phyloP scores from a whole-genome alignment of 805 yeast genomes.

The Saturnispora besseyi region DNA sequence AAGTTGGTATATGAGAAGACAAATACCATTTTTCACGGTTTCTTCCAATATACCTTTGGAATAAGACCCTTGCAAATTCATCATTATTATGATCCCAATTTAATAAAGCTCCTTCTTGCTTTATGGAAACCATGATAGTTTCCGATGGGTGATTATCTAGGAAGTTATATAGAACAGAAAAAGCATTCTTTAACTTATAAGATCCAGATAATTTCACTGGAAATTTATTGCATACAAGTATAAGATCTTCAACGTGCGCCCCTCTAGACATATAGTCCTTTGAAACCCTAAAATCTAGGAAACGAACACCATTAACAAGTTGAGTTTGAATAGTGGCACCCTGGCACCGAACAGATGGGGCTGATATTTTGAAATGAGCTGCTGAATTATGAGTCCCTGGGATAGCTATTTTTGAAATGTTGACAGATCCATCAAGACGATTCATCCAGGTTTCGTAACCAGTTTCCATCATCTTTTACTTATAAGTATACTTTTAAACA shows the following conservation, averaged over 20 bases:
- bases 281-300: slow-evolving; percentile 59
- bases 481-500: neutral
- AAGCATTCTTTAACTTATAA: slow-evolving; percentile 39
- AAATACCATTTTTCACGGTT: slow-evolving; percentile 53
- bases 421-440: slow-evolving; percentile 36
- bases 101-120: slow-evolving; percentile 60
- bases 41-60: slow-evolving; percentile 46
- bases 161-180: slow-evolving; percentile 52
- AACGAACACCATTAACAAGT: slow-evolving; percentile 65
- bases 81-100: slow-evolving; percentile 54
- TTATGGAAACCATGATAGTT: slow-evolving; percentile 56
- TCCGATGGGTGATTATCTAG: slow-evolving; percentile 46
- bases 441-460: slow-evolving; percentile 38
- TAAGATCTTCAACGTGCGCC: slow-evolving; percentile 40
- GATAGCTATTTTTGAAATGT: slow-evolving; percentile 46
- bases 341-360: slow-evolving; percentile 75
- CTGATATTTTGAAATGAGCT: slow-evolving; percentile 52
- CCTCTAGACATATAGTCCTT: slow-evolving; percentile 39
- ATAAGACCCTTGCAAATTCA: slow-evolving; percentile 55
- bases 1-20: slow-evolving; percentile 42
- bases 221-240: slow-evolving; percentile 67
- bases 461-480: neutral
- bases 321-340: slow-evolving; percentile 51
- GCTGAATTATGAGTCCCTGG: slow-evolving; percentile 87
- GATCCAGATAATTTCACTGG: slow-evolving; percentile 59